A percentile compares a stretch with the other conserved stretches of the same genome.
Evolutionary conservation across 768 basidiomycete species (phyloP).

Genomic region (Collybia nuda): DNA sequence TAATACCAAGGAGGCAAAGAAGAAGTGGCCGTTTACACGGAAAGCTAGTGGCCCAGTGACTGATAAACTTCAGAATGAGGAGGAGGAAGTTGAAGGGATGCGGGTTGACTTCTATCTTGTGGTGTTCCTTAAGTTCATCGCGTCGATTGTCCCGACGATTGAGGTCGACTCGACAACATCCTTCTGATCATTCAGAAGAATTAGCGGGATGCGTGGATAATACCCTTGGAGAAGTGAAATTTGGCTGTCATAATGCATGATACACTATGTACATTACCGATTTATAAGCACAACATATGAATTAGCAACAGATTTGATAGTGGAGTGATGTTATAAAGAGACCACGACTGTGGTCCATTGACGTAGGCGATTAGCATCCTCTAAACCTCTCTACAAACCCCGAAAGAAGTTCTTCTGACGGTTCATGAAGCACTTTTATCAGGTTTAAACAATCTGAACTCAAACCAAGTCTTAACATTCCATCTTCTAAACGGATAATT

Average conservation of each 20-base stretch:
- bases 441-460: no score
- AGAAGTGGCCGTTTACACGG: conserved; percentile 84
- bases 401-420: no score
- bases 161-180: conserved; percentile 93
- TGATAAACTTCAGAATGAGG: conserved; percentile 49
- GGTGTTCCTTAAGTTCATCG: conserved; percentile 99
- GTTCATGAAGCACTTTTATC: no score
- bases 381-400: no score
- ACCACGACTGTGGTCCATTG: no score
- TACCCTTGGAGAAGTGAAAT: conserved; percentile 14
- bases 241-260: neutral
- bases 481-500: no score
- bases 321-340: no score
- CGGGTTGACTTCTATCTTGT: conserved; percentile 98
- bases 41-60: conserved; percentile 64
- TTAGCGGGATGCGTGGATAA: conserved; percentile 6
- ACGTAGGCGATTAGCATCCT: no score
- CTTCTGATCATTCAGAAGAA: conserved; percentile 37
- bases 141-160: conserved; percentile 97
- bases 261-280: conserved; percentile 5
- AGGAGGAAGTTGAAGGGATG: conserved; percentile 85
- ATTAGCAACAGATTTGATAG: no score
- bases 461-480: no score
- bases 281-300: neutral
- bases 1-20: conserved; percentile 58